Evolutionary conservation across 2,329 filamentous ascomycete species (phyloP).

Genomic region (Aulographum hederae): DNA sequence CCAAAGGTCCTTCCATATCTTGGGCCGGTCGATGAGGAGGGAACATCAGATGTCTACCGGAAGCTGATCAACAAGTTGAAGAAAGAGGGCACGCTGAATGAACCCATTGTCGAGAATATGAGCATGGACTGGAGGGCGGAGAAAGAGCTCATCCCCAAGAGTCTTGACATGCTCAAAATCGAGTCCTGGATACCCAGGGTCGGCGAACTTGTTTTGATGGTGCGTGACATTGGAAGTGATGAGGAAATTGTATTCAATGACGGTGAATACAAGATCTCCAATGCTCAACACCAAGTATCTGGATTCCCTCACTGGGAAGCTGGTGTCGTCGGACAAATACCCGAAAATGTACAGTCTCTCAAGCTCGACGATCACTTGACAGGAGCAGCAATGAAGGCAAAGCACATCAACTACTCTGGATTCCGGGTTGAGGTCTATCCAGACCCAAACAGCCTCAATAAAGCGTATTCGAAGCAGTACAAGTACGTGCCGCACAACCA

Average conservation of each 20-base stretch:
- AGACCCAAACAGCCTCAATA: conserved; percentile 29
- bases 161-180: conserved; percentile 24
- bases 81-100: conserved; percentile 20
- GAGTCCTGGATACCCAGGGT: conserved; percentile 33
- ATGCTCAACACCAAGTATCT: conserved; percentile 10
- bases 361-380: conserved; percentile 27
- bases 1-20: neutral
- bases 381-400: too few species aligned
- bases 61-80: conserved; percentile 29
- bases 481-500: conserved; percentile 35
- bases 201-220: conserved; percentile 39
- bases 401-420: conserved; percentile 31
- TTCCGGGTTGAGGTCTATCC: conserved; percentile 40
- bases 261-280: neutral
- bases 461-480: conserved; percentile 33
- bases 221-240: conserved; percentile 14
- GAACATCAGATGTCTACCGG: conserved; percentile 34
- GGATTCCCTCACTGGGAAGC: conserved; percentile 34
- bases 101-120: conserved; percentile 26
- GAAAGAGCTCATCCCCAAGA: conserved; percentile 19
- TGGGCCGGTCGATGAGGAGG: conserved; percentile 26
- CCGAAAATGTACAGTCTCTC: neutral
- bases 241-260: conserved; percentile 15
- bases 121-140: conserved; percentile 40
- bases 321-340: conserved; percentile 31